Base-by-base conservation (phyloP, 2,329 filamentous ascomycete genomes). In the Aspergillus tanneri region DNA sequence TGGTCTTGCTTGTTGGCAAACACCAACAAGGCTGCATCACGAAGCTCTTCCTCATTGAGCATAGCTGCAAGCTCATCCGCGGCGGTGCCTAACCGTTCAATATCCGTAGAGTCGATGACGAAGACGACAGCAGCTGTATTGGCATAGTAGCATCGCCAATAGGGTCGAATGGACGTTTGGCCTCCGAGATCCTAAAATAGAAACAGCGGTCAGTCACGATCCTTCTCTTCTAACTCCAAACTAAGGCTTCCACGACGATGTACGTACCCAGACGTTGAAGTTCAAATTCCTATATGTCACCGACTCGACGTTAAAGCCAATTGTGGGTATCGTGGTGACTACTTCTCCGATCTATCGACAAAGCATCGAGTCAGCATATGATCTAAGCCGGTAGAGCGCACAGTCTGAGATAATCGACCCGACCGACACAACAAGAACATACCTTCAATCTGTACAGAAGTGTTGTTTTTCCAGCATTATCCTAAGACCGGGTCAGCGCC, bases 1-100 rank as follows among this genome's bases (percentile, higher is more conserved):
- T 97, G 90, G 74, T 99, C 93, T 72, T 99, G 93, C 77, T 99
- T 99, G 76, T 99, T 99, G 64, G 93, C 93, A 72, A 97, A 99
- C 9, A 99, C 93, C 46, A 99, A 76, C 46, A 99, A 76, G 18
- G 90, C 85, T 10, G 93, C 92, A 65, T 97, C 93, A 67, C 90
- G 88, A 46, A 99, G 80, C 72, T 99, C 92, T 57, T 97, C 93
- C 73, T 99, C 93, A 66, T 95, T 95, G 55, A 99, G 75, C 93
- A 99, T 99, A 12, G 91, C 89, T 48, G 86, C 82, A 47, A 99
- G 76, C 73, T 99, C 93, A 68, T 97, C 93, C 2, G 90, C 85
- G 3, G 93, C 93, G 16, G 91, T 99, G 57, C 90, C 85, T 57
- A 99, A 76, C 56, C 93, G 87, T 66, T 97, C 92, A 66, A 97